Evolutionary conservation across 768 basidiomycete genomes (phyloP).

Genomic region (Chalciporus sphaerocephalus): DNA sequence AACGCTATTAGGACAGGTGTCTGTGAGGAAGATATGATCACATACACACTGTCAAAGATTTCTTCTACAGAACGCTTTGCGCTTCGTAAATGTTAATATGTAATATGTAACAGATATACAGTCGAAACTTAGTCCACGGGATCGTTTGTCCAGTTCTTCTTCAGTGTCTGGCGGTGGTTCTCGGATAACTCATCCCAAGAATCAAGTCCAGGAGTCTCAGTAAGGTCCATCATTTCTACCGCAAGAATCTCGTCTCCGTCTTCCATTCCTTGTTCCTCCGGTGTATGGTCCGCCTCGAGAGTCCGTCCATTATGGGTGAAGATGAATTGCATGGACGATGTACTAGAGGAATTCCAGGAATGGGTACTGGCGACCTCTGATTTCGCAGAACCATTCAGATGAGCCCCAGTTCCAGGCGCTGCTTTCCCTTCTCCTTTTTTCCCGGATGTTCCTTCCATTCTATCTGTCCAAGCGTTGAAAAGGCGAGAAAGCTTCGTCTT

Average conservation of each 20-base stretch:
- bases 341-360: conserved; percentile 36
- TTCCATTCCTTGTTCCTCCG: conserved; percentile 84
- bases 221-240: conserved; percentile 87
- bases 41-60: conserved; percentile 83
- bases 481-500: conserved; percentile 81
- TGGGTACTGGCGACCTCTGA: conserved; percentile 46
- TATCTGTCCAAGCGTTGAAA: conserved; percentile 84
- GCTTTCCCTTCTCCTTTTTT: conserved; percentile 42
- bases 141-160: conserved; percentile 78
- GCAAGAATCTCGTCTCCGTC: conserved; percentile 86
- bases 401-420: conserved; percentile 20
- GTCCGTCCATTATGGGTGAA: conserved; percentile 81
- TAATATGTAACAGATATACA: conserved; percentile 1
- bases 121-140: conserved; percentile 58
- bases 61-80: conserved; percentile 73
- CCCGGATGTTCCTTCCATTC: conserved; percentile 65
- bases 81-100: conserved; percentile 35
- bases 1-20: conserved; percentile 2
- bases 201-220: conserved; percentile 59
- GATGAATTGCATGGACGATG: conserved; percentile 67
- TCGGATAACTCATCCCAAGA: conserved; percentile 63
- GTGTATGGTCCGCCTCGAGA: conserved; percentile 77
- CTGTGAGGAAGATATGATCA: conserved; percentile 13
- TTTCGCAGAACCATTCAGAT: conserved; percentile 49
- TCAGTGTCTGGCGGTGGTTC: conserved; percentile 62